These are phyloP conservation scores for Annulohypoxylon maeteangense DNA, from an alignment of 495 filamentous ascomycete species.

Conservation along the genomic window DNA sequence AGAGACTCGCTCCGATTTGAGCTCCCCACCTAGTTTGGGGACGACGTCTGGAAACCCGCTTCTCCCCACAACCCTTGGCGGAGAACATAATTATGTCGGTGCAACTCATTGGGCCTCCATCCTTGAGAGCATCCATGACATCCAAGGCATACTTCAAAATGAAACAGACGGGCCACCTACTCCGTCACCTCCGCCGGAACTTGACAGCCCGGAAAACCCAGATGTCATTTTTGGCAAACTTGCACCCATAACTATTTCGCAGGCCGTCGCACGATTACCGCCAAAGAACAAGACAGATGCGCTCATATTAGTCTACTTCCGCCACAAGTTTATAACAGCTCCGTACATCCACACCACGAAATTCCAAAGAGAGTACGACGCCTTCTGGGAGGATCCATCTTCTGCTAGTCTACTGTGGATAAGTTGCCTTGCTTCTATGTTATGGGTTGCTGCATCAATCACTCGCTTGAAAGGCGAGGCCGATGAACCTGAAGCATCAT, in stretches of 20 bases:
- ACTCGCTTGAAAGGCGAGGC: slow-evolving; percentile 42
- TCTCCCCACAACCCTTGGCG: slow-evolving; percentile 36
- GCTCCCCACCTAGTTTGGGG: slow-evolving; percentile 37
- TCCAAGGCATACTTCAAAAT: slow-evolving; percentile 46
- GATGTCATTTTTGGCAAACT: slow-evolving; percentile 45
- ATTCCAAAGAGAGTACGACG: slow-evolving; percentile 58
- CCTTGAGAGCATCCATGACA: slow-evolving; percentile 55
- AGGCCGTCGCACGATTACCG: slow-evolving; percentile 54
- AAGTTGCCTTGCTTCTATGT: slow-evolving; percentile 54
- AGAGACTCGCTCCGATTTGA: slow-evolving; percentile 37
- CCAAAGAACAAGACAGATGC: slow-evolving; percentile 52
- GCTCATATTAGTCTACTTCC: slow-evolving; percentile 58
- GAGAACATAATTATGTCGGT: slow-evolving; percentile 55
- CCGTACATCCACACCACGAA: slow-evolving; percentile 54
- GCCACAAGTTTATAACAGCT: slow-evolving; percentile 50
- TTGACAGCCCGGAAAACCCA: slow-evolving; percentile 25
- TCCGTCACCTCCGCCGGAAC: slow-evolving; percentile 39
- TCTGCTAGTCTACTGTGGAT: slow-evolving; percentile 54
- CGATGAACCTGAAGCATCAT: slow-evolving; percentile 30
- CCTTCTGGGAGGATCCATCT: slow-evolving; percentile 57
- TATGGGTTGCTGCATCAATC: slow-evolving; percentile 50
- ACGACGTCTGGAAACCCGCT: slow-evolving; percentile 29
- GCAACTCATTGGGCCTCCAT: slow-evolving; percentile 63
- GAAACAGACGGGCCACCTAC: slow-evolving; percentile 45
- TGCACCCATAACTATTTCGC: slow-evolving; percentile 45